Evolutionary conservation across 208 protist species (phyloP).

Genomic region (Leishmania tarentolae): DNA sequence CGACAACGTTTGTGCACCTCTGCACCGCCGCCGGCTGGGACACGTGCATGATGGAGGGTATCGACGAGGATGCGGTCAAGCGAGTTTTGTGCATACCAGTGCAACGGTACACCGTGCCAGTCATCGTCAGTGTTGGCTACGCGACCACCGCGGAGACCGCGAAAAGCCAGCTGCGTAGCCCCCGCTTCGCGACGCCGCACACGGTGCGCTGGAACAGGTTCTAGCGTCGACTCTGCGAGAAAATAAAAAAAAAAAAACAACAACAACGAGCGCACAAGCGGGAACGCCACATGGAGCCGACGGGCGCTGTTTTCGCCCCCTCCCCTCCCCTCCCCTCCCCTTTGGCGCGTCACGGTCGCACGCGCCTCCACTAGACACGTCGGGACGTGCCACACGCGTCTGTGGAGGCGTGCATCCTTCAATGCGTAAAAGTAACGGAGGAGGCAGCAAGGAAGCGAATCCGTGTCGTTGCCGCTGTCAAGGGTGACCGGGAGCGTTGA

Average conservation of each 20-base stretch:
- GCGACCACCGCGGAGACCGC: slow-evolving; percentile 25
- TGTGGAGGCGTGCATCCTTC: not conserved
- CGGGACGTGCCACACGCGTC: not conserved
- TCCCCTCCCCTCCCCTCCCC: not conserved
- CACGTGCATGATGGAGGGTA: slow-evolving; percentile 85
- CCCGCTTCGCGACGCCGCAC: slow-evolving; percentile 53
- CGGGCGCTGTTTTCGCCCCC: not conserved
- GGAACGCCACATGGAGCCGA: not conserved
- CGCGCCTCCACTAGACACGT: not conserved
- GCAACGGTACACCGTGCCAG: slow-evolving; percentile 71
- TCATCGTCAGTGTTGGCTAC: slow-evolving; percentile 82
- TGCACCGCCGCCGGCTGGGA: slow-evolving; percentile 62
- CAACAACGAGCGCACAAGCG: not conserved
- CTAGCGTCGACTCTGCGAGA: slow-evolving; percentile 17
- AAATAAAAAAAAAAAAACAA: too few relatives aligned
- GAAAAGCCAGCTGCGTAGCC: slow-evolving; percentile 29
- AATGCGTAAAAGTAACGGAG: not conserved
- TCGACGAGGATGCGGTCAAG: slow-evolving; percentile 81
- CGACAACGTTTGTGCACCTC: slow-evolving; percentile 73
- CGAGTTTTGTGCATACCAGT: slow-evolving; percentile 65
- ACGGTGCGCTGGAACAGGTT: slow-evolving; percentile 69
- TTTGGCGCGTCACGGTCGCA: not conserved
- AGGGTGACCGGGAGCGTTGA: not conserved
- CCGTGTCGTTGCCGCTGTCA: not conserved
- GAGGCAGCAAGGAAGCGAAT: not conserved